Base-by-base conservation (phyloP, 192 early-diverging fungal genomes). In the Allomyces arbusculus region DNA sequence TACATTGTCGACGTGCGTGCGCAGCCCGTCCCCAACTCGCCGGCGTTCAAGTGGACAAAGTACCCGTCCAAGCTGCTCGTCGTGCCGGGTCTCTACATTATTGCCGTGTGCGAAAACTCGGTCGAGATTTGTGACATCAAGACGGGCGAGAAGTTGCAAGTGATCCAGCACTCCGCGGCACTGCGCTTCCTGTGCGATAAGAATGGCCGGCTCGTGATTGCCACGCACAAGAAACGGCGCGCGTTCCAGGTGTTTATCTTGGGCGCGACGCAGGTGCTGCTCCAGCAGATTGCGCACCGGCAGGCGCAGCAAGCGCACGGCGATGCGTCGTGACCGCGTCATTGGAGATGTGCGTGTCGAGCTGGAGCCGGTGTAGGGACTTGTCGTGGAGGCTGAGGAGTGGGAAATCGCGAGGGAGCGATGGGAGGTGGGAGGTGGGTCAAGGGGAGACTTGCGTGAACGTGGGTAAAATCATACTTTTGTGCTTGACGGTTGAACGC, bases 61-160 rank as follows among this genome's bases (percentile, higher is more conserved):
- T 11, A 28, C 44, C 68, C 68, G 19, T 24, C 23, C 23, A 40
- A 65, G 26, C 25, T 67, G 23, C 23, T 69, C 10, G 45, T 69
- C 22, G 19, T 44, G 24, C 61, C 64, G 24, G 66, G 61, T 22
- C 55, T 40, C n/a, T 69, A 66, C 43, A 66, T 69, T 12, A 61
- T 65, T 28, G 66, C 50, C 24, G 43, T 69, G 22, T 33, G 66
- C 66, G n/a, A 58, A 19, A 62, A 69, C 55, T 63, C 68, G 44
- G 26, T 69, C 55, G 68, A 69, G 62, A 63, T 69, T 26, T 65
- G 65, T 16, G 25, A 43, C 1, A 66, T 65, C 65, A 69, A 62
- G 61, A 68, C 68, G 24, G 68, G 68, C 61, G 64, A 64, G 43
- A 43, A 66, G 40, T 25, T 69, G 10, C 68, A 69, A 58, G 65